Evolutionary conservation across 306 rosid species (phyloP), one percentile per base, ranked within the genome.

Genomic region (Corylus americana): DNA sequence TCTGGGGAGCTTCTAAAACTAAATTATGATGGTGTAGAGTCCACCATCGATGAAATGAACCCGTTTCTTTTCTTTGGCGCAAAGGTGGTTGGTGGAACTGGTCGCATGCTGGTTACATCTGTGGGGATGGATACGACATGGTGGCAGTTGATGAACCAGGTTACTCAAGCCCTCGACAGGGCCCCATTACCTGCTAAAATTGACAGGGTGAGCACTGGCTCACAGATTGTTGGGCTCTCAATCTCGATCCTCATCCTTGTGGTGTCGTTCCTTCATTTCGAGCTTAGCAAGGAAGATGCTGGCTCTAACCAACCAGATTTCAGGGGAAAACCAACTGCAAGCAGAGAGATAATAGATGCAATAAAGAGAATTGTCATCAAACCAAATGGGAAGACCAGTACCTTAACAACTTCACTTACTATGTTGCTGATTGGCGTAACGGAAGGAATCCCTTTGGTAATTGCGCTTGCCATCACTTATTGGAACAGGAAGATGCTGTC

Each of bases 91-190:
- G 44, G 11, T 55, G 85, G 85, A 20, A 45, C 3, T 4, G 82
- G 82, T 66, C 66, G 27, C 11, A 82, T 82, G 85, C 51, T 66
- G 2, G 81, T 82, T 2, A 82, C 85, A 14, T 31, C 79, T 7
- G 71, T 66, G 27, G 85, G 72, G 11, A 31, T 48, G 54, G 44
- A 49, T 22, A 82, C 76, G 1, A 11, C 44, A 11, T 42, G 20
- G 29, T 51, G 72, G 9, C 25, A 67, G 42, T 67, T 42, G 51
- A 39, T 67, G 72, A 18, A n/a, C 1, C 25, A 8, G 51, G 31
- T 18, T 42, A 3, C 31, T 27, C 8, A 4, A 39, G 72, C 5
- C 50, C 72, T 12, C 29, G 4, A 10, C 6, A 67, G 17, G 51
- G 18, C 51, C 29, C 50, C 51, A 8, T 67, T 82, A 18, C 76